Conservation (phyloP, 2,329 filamentous ascomycete genomes). For the Trichophyton rubrum region DNA sequence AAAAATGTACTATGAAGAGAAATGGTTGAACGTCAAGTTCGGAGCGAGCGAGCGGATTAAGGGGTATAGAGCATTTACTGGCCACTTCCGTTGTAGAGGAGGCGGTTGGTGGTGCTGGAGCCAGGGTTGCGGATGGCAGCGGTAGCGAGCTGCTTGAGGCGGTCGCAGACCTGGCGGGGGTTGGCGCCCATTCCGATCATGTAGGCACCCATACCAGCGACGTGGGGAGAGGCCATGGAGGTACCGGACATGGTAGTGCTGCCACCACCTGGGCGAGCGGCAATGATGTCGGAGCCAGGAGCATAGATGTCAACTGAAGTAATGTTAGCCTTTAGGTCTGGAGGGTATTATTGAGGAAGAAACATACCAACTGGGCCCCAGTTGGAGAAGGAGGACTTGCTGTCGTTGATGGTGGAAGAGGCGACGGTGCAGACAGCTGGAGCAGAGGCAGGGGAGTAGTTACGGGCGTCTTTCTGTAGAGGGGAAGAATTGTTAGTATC, state of each 20-base stretch:
- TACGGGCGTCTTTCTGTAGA: constrained; percentile 20
- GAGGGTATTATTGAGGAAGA: not conserved
- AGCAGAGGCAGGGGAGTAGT: constrained; percentile 30
- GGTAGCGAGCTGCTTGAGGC: constrained; percentile 43
- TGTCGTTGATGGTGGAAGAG: constrained; percentile 25
- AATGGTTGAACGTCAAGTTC: not conserved
- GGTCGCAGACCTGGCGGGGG: constrained; percentile 32
- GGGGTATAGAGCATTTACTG: not conserved
- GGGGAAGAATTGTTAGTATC: not conserved
- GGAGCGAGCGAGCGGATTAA: not conserved
- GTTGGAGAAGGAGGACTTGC: constrained; percentile 32
- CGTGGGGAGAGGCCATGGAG: constrained; percentile 31
- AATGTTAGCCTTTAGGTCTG: constrained; percentile 15
- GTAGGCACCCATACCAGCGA: constrained; percentile 44
- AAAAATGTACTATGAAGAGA: not conserved
- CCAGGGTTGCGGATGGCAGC: constrained; percentile 15
- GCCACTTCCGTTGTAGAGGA: constrained; percentile 20
- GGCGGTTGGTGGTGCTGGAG: constrained; percentile 18
- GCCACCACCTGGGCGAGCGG: constrained; percentile 37
- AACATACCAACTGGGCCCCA: constrained; percentile 26
- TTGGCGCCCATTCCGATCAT: constrained; percentile 32
- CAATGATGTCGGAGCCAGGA: constrained; percentile 42
- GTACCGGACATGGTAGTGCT: constrained; percentile 34
- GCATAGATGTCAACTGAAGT: constrained; percentile 44
- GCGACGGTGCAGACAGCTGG: constrained; percentile 31